Base-by-base conservation (phyloP, 257 asterid genomes). In the Coffea eugenioides region DNA sequence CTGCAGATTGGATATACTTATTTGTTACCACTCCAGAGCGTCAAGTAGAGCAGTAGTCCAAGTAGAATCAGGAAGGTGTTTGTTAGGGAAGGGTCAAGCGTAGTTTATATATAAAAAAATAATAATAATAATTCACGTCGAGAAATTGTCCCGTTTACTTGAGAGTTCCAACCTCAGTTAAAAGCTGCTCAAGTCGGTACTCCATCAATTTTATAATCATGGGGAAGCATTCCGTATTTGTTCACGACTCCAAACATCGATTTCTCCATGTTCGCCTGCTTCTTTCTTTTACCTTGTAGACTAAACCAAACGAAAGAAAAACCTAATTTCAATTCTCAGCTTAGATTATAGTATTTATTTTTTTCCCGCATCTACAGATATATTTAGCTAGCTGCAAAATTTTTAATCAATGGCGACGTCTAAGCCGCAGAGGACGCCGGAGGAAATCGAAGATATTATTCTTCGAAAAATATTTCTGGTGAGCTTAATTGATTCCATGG, bases 381-480 rank as follows among this genome's bases (percentile, higher is more conserved):
- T 52, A 52, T 13, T 52, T 52, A 12, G 57, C 57, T 52, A 52
- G 6, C 62, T 56, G 9, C 8, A 18, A 56, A 56, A 13, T 21
- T 7, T 21, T 21, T 59, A 20, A 59, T 31, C 6, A 11, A 93
- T 95, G 98, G 91, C 99, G 87, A 86, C 97, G 75, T 80, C 71
- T 43, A 94, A 90, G 84, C 88, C 93, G 76, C 85, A 87, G 51
- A 77, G 97, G 75, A 86, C 95, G 69, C 92, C 88, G 73, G 94
- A 89, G 46, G 98, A 94, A 88, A 90, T 96, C 88, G 98, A 94
- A 91, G 98, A 96, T 69, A 87, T 92, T 61, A 90, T 96, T 78
- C 92, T 95, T 79, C 91, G 97, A 73, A 95, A 93, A 81, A 89
- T 96, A 34, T 90, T 94, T 76, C 88, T 92, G 4, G 92, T 96